Conservation (phyloP, 2,329 filamentous ascomycete genomes). For the Aspergillus tubingensis region DNA sequence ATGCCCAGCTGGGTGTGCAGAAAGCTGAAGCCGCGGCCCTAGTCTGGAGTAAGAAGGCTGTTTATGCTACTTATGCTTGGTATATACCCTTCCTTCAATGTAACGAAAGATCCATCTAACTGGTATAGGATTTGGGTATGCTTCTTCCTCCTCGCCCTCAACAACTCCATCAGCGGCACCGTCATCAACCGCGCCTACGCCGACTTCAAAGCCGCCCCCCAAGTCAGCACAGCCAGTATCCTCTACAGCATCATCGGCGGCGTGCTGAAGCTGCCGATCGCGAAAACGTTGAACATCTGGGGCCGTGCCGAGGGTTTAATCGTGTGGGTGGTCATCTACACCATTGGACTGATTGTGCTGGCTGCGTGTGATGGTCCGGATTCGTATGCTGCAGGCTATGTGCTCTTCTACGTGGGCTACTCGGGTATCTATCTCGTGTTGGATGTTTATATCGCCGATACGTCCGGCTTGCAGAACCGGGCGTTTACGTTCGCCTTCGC, state of each 20-base stretch:
- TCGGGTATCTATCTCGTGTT: constrained; percentile 59
- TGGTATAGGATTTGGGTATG: constrained; percentile 47
- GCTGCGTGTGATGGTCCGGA: constrained; percentile 62
- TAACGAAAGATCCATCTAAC: constrained; percentile 7
- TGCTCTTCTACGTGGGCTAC: constrained; percentile 63
- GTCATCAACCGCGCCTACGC: constrained; percentile 55
- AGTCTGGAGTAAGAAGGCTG: constrained; percentile 47
- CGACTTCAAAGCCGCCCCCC: constrained; percentile 54
- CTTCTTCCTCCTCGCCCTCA: constrained; percentile 50
- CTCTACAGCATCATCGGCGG: constrained; percentile 60
- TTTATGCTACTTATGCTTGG: constrained; percentile 38
- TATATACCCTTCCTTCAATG: constrained; percentile 13
- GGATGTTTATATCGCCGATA: constrained; percentile 65
- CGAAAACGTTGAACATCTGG: constrained; percentile 65
- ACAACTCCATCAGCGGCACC: constrained; percentile 44
- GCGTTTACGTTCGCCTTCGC: constrained; percentile 64
- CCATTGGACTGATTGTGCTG: constrained; percentile 60
- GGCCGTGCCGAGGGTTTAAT: constrained; percentile 62
- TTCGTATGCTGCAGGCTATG: constrained; percentile 64
- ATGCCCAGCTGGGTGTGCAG: constrained; percentile 47
- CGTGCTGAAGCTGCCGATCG: constrained; percentile 61
- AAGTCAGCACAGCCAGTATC: constrained; percentile 54
- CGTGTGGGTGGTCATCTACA: constrained; percentile 51
- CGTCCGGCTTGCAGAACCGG: constrained; percentile 61
- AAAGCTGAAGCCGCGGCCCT: constrained; percentile 50